Percentiles rank a stretch among this genome's conserved stretches.
These are phyloP conservation scores for Cyberlindnera japonica DNA, from an alignment of 805 yeast species.

Conservation along the genomic window DNA sequence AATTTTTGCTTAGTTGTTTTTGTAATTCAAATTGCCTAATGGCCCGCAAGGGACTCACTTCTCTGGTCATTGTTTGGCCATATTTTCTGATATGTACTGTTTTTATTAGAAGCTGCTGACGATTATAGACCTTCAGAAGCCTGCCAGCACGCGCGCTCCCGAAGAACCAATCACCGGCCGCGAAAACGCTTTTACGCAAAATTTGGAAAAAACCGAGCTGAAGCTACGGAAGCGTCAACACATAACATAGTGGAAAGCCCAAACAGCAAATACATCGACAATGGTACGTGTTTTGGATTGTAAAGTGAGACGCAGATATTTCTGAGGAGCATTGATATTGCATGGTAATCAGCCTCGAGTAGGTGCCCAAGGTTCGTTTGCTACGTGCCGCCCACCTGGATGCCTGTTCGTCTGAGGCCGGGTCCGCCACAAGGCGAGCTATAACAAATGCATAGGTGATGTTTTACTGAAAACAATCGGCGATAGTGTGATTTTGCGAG, in stretches of 20 bases:
- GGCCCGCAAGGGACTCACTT: neutral
- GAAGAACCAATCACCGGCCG: slow-evolving; percentile 14
- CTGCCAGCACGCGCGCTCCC: neutral
- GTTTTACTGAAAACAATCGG: too few species aligned
- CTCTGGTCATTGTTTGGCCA: too few species aligned
- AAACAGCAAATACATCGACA: slow-evolving; percentile 4
- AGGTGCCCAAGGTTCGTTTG: too few species aligned
- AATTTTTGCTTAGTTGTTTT: slow-evolving; percentile 1
- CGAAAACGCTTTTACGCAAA: slow-evolving; percentile 14
- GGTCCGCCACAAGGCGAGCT: too few species aligned
- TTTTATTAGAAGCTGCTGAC: too few species aligned
- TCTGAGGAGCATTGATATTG: too few species aligned
- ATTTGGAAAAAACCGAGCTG: slow-evolving; percentile 7
- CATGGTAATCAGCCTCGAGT: too few species aligned
- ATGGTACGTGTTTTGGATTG: slow-evolving; percentile 7
- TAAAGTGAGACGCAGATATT: neutral
- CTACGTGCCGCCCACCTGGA: too few species aligned
- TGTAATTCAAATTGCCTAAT: neutral
- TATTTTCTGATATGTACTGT: too few species aligned
- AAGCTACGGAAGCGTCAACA: neutral
- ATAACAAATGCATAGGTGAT: too few species aligned
- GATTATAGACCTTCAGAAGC: neutral
- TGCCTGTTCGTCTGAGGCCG: too few species aligned
- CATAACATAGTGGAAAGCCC: neutral
- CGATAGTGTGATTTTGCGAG: too few species aligned